phyloP scores from a whole-genome alignment of 2,329 filamentous ascomycete species.

The Sclerotinia nivalis region DNA sequence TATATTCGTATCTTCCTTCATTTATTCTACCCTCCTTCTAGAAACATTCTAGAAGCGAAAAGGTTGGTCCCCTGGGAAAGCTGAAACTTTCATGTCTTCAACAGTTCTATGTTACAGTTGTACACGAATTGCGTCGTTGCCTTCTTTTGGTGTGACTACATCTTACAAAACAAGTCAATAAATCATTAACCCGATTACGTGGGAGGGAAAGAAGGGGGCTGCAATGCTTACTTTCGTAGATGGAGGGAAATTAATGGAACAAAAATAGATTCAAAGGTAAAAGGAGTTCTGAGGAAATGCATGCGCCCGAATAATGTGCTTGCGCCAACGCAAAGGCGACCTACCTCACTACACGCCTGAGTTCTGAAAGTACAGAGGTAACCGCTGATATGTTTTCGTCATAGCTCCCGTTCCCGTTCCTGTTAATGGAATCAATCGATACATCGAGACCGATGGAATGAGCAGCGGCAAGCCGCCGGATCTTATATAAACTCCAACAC shows the following conservation, averaged over 20 bases:
- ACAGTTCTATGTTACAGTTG: constrained; percentile 9
- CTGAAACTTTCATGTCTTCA: constrained; percentile 17
- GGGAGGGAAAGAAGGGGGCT: constrained; percentile 8
- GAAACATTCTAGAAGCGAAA: constrained; percentile 23
- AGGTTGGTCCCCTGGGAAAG: constrained; percentile 5
- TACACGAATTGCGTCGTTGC: constrained; percentile 3
- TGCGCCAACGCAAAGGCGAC: neutral
- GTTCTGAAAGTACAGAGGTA: neutral
- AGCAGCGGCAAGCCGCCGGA: neutral
- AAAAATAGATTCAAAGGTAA: constrained; percentile 10
- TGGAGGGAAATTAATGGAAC: neutral
- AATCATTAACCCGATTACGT: neutral
- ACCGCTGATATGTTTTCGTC: neutral
- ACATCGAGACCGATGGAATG: neutral
- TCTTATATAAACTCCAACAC: neutral
- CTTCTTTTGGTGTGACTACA: neutral
- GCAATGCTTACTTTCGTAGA: constrained; percentile 15
- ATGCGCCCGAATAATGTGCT: neutral
- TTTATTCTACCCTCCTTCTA: constrained; percentile 13
- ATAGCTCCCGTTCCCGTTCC: neutral
- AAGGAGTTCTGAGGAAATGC: constrained; percentile 2
- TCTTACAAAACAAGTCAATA: neutral
- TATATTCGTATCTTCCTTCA: constrained; percentile 11
- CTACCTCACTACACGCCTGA: constrained; percentile 8
- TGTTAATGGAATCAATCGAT: neutral